Percentiles rank a stretch among this genome's conserved stretches.
These are phyloP conservation scores for Kwoniella dejecticola DNA, from an alignment of 768 basidiomycete genomes.

Conservation along the genomic window DNA sequence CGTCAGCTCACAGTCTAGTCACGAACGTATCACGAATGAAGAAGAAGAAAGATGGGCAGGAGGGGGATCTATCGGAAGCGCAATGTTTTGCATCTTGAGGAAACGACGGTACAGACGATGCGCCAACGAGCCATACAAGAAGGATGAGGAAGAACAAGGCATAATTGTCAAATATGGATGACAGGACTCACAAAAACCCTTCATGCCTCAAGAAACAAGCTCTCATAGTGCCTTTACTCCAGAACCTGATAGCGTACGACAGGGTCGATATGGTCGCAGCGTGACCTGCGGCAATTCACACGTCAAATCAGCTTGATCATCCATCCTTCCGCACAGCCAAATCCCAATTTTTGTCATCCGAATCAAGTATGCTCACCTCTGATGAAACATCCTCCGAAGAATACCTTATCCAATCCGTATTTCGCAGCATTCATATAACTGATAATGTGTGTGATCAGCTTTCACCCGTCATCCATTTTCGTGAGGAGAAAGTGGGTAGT, in stretches of 20 bases:
- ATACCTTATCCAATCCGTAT: conserved; percentile 92
- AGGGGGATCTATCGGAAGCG: too few relatives aligned
- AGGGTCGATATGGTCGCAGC: conserved; percentile 95
- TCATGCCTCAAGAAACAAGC: conserved; percentile 97
- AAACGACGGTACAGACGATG: too few relatives aligned
- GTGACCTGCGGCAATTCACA: conserved; percentile 67
- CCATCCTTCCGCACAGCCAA: too few relatives aligned
- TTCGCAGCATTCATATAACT: conserved; percentile 99
- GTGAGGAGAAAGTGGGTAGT: not conserved
- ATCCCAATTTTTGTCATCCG: too few relatives aligned
- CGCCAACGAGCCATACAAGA: too few relatives aligned
- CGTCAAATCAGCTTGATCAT: not conserved
- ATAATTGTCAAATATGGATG: not conserved
- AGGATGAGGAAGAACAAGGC: not conserved
- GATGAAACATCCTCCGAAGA: conserved; percentile 99
- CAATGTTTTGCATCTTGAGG: too few relatives aligned
- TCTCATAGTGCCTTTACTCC: conserved; percentile 96
- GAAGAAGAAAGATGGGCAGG: not conserved
- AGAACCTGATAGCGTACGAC: conserved; percentile 98
- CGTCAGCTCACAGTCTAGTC: too few relatives aligned
- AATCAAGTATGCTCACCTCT: conserved; percentile 74
- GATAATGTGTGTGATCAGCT: conserved; percentile 1
- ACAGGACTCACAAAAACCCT: conserved; percentile 80
- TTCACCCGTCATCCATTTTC: not conserved
- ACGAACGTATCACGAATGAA: too few relatives aligned